Evolutionary conservation across 148 eudicot species (phyloP).

Genomic region (Cornus suecica): DNA sequence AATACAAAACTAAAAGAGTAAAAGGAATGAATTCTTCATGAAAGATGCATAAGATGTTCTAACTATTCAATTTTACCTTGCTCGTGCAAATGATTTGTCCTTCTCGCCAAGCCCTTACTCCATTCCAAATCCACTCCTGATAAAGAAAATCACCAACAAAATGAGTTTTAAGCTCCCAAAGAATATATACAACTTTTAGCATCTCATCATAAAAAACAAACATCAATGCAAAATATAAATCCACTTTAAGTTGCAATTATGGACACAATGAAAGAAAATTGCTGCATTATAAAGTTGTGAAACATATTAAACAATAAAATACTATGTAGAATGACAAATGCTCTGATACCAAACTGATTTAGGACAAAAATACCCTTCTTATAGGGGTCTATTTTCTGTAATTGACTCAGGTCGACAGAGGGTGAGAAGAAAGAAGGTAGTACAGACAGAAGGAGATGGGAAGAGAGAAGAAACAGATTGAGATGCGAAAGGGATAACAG

Average conservation of each 20-base stretch:
- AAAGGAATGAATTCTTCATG: not conserved
- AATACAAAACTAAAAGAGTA: not conserved
- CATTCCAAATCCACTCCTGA: conserved; percentile 90
- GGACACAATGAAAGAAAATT: not conserved
- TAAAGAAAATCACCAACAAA: conserved; percentile 19
- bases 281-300: not conserved
- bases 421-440: too few relatives aligned
- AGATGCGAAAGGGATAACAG: too few relatives aligned
- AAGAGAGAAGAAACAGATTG: too few relatives aligned
- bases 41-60: not conserved
- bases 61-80: conserved; percentile 51
- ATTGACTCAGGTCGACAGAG: too few relatives aligned
- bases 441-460: too few relatives aligned
- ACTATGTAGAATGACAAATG: too few relatives aligned
- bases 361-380: too few relatives aligned
- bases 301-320: not conserved
- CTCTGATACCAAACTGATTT: too few relatives aligned
- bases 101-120: conserved; percentile 99
- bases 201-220: not conserved
- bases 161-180: too few relatives aligned
- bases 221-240: not conserved
- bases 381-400: too few relatives aligned
- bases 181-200: too few relatives aligned
- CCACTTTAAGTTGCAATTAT: not conserved
- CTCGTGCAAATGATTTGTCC: conserved; percentile 88